Evolutionary conservation across 352 stramenopile genomes (phyloP), one percentile per base, ranked within the genome.

Genomic region (Pythium scleroteichum): DNA sequence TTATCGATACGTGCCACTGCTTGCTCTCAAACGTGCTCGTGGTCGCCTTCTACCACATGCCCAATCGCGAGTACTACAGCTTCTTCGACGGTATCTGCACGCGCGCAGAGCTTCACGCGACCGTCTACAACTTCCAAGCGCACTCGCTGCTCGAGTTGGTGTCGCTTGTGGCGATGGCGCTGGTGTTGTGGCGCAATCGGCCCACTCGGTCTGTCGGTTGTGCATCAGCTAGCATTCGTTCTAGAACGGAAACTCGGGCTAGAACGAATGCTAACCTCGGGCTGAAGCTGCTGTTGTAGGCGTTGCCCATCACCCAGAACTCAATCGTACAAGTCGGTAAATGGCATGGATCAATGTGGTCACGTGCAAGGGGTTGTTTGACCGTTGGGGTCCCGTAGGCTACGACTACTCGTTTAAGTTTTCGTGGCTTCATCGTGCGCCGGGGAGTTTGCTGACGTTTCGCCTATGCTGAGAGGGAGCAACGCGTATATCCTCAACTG

Each of bases 321-420:
- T 50, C 24, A 4, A n/a, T 60, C 3, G 22, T 32, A 8, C 60
- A 61, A 26, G 56, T 40, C 17, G 60, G 52, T 61, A 47, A 22
- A 32, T 5, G 6, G 13, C 17, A 44, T 44, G 1, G 13, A 53
- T 44, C 13, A 20, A 44, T 13, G 6, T 44, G 17, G 16, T 44
- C 32, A 8, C 26, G 12, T 5, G 4, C 10, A 35, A 10, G 5
- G 3, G 26, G 9, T 53, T 5, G 29, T 17, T 12, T 24, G 19
- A 26, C 19, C 4, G 16, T 16, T 10, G 10, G 5, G 29, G 5
- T 46, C 17, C 17, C 23, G 32, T 39, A 66, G 61, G 53, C 32
- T 23, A 50, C 8, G 62, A 69, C 49, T 69, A 69, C 54, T 53
- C 49, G 17, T 69, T 65, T 51, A 41, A 60, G 55, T 69, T 69